Percentiles rank a stretch among this genome's conserved stretches.
These are phyloP conservation scores for Claviceps arundinis DNA, from an alignment of 2,329 filamentous ascomycete genomes.

Conservation along the genomic window DNA sequence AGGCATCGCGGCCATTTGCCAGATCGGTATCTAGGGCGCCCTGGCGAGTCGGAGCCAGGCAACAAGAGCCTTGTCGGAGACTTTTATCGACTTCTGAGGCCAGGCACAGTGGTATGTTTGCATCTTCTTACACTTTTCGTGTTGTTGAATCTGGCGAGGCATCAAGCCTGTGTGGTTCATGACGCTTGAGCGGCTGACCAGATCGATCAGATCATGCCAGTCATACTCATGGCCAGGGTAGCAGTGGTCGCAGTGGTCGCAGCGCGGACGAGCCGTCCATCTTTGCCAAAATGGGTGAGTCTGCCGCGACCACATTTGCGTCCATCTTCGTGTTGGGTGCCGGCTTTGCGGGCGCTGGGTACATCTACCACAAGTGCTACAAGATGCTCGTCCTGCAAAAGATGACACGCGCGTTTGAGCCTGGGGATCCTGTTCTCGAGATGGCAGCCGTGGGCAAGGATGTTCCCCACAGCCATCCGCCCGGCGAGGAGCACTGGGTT, in stretches of 20 bases:
- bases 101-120: slow-evolving; percentile 1
- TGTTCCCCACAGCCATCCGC: slow-evolving; percentile 29
- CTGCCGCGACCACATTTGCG: slow-evolving; percentile 62
- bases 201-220: background rate
- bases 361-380: slow-evolving; percentile 71
- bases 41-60: background rate
- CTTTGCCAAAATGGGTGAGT: slow-evolving; percentile 53
- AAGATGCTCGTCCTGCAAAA: slow-evolving; percentile 85
- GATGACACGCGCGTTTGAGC: slow-evolving; percentile 82
- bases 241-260: background rate
- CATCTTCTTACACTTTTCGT: background rate
- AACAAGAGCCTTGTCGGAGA: background rate
- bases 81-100: slow-evolving; percentile 4
- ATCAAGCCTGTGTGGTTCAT: background rate
- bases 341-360: slow-evolving; percentile 54
- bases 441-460: slow-evolving; percentile 55
- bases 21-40: background rate
- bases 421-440: slow-evolving; percentile 80
- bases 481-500: slow-evolving; percentile 51
- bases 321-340: slow-evolving; percentile 59
- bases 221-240: background rate
- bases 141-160: background rate
- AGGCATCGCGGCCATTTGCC: slow-evolving; percentile 1
- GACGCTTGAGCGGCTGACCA: background rate
- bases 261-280: slow-evolving; percentile 22